Evolutionary conservation across 2,329 filamentous ascomycete genomes (phyloP).

Genomic region (Penicillium sp.): DNA sequence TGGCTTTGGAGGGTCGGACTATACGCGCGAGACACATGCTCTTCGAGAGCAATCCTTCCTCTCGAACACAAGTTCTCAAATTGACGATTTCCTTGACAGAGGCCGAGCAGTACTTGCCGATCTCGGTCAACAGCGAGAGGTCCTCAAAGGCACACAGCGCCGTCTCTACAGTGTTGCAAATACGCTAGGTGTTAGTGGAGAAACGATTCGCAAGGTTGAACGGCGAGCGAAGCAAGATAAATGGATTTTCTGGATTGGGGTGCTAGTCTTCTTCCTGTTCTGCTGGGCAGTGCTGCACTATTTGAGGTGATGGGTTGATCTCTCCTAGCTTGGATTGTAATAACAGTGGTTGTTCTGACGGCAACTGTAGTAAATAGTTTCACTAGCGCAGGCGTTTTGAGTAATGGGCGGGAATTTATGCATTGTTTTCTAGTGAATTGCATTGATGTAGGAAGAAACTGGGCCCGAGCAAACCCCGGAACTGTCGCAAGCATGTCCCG

Average conservation of each 20-base stretch:
- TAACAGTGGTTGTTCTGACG: conserved; percentile 2
- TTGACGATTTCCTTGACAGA: conserved; percentile 92
- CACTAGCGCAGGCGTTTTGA: conserved; percentile 39
- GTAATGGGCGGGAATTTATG: conserved; percentile 12
- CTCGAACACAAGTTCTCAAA: conserved; percentile 75
- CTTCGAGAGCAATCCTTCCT: conserved; percentile 91
- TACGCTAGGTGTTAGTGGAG: conserved; percentile 88
- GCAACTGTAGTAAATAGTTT: conserved; percentile 10
- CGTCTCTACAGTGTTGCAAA: conserved; percentile 91
- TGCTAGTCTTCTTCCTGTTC: conserved; percentile 84
- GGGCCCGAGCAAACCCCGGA: conserved; percentile 5
- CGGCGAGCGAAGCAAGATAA: conserved; percentile 91
- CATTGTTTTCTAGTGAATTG: conserved; percentile 7
- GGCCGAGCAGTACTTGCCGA: conserved; percentile 90
- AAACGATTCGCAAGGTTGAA: conserved; percentile 97
- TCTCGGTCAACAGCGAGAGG: conserved; percentile 85
- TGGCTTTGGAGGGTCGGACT: conserved; percentile 59
- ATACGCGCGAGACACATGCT: conserved; percentile 77
- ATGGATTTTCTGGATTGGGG: conserved; percentile 93
- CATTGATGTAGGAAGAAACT: conserved; percentile 3
- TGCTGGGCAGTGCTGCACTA: conserved; percentile 91
- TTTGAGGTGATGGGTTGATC: conserved; percentile 62
- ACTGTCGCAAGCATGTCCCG: not conserved
- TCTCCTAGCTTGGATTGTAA: conserved; percentile 11
- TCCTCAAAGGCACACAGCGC: conserved; percentile 92